Conservation (phyloP, 805 yeast species). For the Starmerella scarabaei region DNA sequence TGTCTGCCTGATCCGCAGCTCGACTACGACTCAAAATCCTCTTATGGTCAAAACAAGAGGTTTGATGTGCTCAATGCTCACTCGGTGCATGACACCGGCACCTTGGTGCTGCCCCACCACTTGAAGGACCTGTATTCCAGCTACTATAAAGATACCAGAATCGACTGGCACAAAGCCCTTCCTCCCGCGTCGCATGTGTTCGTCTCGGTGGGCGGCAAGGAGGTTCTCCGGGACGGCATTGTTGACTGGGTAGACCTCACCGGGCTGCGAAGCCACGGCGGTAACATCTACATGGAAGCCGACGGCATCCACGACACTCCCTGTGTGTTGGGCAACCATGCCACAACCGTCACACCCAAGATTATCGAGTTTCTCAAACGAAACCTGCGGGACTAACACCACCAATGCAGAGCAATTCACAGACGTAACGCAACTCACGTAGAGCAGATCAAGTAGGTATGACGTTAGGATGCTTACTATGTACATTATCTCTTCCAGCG, state of each 20-base stretch:
- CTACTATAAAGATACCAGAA: neutral
- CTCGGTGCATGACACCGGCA: neutral
- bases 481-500: constrained; percentile 13
- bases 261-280: neutral
- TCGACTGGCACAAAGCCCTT: constrained; percentile 3
- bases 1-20: neutral
- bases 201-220: constrained; percentile 12
- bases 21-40: neutral
- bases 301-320: constrained; percentile 13
- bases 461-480: neutral
- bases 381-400: too few relatives aligned
- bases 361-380: neutral
- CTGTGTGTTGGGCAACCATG: neutral
- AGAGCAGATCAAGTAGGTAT: neutral
- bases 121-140: neutral
- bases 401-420: too few relatives aligned
- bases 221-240: constrained; percentile 10
- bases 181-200: constrained; percentile 3
- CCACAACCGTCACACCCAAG: neutral
- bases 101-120: neutral
- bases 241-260: neutral
- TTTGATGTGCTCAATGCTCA: neutral
- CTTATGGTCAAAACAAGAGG: neutral
- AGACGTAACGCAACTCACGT: too few relatives aligned
- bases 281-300: constrained; percentile 2